Evolutionary conservation across 2,329 filamentous ascomycete genomes (phyloP).

Genomic region (Diaporthe eres): DNA sequence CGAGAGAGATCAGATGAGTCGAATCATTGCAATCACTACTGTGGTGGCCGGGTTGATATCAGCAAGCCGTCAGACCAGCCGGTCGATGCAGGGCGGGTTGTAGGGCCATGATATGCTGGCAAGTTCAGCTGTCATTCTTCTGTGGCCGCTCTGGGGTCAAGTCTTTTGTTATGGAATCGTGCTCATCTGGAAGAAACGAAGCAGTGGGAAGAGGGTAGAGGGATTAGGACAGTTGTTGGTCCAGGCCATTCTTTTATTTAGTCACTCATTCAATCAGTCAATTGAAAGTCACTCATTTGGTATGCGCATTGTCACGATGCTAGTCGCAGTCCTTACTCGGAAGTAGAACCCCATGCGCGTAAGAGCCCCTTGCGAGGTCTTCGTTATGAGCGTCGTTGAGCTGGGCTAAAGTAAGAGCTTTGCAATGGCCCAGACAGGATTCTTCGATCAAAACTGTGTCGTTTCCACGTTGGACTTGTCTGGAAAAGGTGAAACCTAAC

Average conservation of each 20-base stretch:
- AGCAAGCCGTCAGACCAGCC: constrained; percentile 3
- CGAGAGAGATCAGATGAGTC: background rate
- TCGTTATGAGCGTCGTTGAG: background rate
- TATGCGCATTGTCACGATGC: background rate
- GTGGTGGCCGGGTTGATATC: background rate
- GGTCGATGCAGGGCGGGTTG: background rate
- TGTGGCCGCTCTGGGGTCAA: constrained; percentile 18
- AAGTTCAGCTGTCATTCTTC: constrained; percentile 22
- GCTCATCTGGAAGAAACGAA: constrained; percentile 21
- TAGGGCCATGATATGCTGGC: constrained; percentile 11
- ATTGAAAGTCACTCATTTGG: constrained; percentile 23
- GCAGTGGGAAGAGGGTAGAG: background rate
- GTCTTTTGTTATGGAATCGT: constrained; percentile 29
- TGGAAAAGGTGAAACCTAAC: too few species aligned
- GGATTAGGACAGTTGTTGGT: constrained; percentile 3
- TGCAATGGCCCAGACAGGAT: background rate
- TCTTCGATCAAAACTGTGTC: background rate
- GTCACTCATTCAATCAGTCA: constrained; percentile 25
- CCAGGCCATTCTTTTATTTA: constrained; percentile 18
- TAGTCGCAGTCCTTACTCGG: background rate
- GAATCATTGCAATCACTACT: background rate
- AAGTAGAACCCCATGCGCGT: background rate
- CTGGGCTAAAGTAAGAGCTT: background rate
- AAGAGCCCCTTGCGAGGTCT: too few species aligned
- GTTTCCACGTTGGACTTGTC: background rate